Base-by-base conservation (phyloP, 768 basidiomycete species). In the Crassisporium funariophilum region DNA sequence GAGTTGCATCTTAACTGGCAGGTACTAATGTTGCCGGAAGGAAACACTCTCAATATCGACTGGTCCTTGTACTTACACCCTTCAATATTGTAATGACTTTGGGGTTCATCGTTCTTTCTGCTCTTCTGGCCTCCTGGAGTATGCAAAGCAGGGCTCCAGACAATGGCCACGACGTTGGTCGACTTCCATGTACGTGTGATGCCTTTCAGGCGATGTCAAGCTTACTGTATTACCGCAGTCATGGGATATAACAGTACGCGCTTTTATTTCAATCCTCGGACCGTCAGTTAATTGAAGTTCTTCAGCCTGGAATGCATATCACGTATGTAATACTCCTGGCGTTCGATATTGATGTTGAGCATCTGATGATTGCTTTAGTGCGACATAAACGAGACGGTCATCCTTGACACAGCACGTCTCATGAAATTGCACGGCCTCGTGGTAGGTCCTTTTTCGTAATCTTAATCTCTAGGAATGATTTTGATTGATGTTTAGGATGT, bases 281-380 rank as follows among this genome's bases (percentile, higher is more conserved):
- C 34, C 8, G 23, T 4, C 22, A 36, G 38, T 40, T 24, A 16
- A 10, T 29, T 34, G 31, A 17, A 35, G 9, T 7, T 37, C 24
- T 36, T 7, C 19, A 83, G 82, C 82, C 6, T 84, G 82, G 82
- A 83, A 84, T 53, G 81, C 79, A 2, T 82, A 78, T 57, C 70
- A 76, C 49, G 80, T 82, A 45, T 42, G 73, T 59, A n/a, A 23
- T 12, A 53, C 13, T 20, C 10, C 25, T 23, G 29, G n/a, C 17
- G 3, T 12, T 7, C 39, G 21, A 21, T 27, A 20, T 25, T n/a
- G 10, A 7, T 41, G 8, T 25, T 41, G 23, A 10, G 15, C 19
- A 33, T 16, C 37, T 42, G 15, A 49, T 21, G 19, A 36, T 27
- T 41, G 8, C 27, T n/a, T 8, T 53, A 84, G 81, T 84, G 83